phyloP scores from a whole-genome alignment of 2,329 filamentous ascomycete genomes.

The Paecilomyces variotii region DNA sequence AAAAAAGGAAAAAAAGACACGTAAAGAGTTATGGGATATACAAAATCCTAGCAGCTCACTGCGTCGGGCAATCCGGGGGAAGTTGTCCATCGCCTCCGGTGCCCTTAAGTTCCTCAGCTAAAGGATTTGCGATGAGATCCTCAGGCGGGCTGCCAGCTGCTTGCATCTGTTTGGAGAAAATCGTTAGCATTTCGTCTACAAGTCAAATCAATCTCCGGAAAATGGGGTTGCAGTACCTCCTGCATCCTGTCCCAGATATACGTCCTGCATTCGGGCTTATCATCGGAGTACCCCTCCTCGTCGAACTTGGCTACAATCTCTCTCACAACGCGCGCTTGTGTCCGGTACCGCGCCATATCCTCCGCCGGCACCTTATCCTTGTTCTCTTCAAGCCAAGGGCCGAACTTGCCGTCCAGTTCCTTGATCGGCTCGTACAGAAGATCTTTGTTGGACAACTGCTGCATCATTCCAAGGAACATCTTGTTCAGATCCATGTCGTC shows the following conservation, averaged over 20 bases:
- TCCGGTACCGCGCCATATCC: slow-evolving; percentile 71
- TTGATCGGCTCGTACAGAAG: slow-evolving; percentile 99
- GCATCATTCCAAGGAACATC: slow-evolving; percentile 97
- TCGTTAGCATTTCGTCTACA: background rate
- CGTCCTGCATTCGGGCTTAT: slow-evolving; percentile 71
- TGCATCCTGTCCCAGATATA: slow-evolving; percentile 98
- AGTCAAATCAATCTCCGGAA: background rate
- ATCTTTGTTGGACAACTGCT: slow-evolving; percentile 96
- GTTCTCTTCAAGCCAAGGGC: slow-evolving; percentile 78
- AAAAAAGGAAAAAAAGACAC: background rate
- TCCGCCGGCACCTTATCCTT: slow-evolving; percentile 53
- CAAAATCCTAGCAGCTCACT: slow-evolving; percentile 33
- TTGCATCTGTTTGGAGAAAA: slow-evolving; percentile 69
- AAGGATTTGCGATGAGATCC: slow-evolving; percentile 60
- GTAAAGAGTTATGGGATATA: slow-evolving; percentile 1
- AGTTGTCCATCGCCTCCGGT: slow-evolving; percentile 59
- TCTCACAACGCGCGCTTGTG: slow-evolving; percentile 68
- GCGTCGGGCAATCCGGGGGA: slow-evolving; percentile 54
- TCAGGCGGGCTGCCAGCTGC: slow-evolving; percentile 79
- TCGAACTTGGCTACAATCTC: slow-evolving; percentile 92
- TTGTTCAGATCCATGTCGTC: slow-evolving; percentile 84
- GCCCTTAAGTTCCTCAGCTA: slow-evolving; percentile 68
- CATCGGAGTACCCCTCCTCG: slow-evolving; percentile 69
- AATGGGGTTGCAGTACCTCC: slow-evolving; percentile 54
- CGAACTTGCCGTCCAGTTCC: slow-evolving; percentile 88